Percentiles rank a stretch among this genome's conserved stretches.
Evolutionary conservation across 768 basidiomycete genomes (phyloP).

Genomic region (Daedalea quercina): DNA sequence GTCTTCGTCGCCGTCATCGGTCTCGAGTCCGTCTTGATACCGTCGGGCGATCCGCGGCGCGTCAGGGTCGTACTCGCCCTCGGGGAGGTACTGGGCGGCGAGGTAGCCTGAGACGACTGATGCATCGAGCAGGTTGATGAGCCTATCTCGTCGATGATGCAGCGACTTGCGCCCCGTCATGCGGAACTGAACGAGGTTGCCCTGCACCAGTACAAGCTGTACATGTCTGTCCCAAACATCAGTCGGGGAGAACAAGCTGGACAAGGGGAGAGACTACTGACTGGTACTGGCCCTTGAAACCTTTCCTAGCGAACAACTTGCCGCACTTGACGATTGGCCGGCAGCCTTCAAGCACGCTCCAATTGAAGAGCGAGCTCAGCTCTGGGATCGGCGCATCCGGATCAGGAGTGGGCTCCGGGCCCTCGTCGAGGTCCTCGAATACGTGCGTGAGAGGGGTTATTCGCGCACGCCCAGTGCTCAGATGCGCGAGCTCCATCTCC

Average conservation of each 20-base stretch:
- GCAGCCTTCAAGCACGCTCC: constrained; percentile 83
- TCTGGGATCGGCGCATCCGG: constrained; percentile 48
- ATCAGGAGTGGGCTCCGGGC: constrained; percentile 48
- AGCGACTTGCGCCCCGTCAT: constrained; percentile 53
- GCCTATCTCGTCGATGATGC: constrained; percentile 47
- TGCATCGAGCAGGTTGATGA: constrained; percentile 60
- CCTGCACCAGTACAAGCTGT: constrained; percentile 69
- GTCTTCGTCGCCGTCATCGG: constrained; percentile 83
- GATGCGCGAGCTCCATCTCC: constrained; percentile 74
- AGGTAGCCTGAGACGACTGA: constrained; percentile 87
- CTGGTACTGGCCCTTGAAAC: constrained; percentile 73
- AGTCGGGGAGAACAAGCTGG: neutral
- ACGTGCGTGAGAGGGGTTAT: constrained; percentile 50
- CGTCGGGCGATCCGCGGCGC: constrained; percentile 52
- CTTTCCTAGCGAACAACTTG: constrained; percentile 64
- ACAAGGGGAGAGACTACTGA: constrained; percentile 31
- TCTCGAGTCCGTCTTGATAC: constrained; percentile 87
- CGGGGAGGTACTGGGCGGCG: constrained; percentile 58
- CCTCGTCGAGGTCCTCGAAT: constrained; percentile 30
- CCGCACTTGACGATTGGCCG: constrained; percentile 69
- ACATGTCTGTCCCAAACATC: constrained; percentile 38
- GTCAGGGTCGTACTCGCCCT: constrained; percentile 56
- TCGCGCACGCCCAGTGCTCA: constrained; percentile 40
- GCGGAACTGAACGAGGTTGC: constrained; percentile 67
- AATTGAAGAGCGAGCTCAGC: constrained; percentile 68